Conservation (phyloP, 306 rosid genomes). For the Quillaja saponaria region DNA sequence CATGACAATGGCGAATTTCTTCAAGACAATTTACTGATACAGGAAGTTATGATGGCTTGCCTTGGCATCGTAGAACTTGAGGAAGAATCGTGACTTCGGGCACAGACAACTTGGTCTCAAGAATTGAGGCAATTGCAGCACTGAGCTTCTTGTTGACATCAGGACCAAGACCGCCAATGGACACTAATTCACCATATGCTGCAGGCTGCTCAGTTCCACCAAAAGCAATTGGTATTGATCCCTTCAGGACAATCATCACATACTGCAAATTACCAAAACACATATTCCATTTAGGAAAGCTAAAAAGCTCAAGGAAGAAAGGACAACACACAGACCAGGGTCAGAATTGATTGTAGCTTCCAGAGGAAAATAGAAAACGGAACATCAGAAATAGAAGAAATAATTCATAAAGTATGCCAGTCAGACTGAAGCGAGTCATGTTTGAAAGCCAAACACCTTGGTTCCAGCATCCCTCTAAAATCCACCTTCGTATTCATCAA, state of each 20-base stretch:
- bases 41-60: slow-evolving; percentile 49
- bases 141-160: slow-evolving; percentile 86
- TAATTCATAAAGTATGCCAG: background rate
- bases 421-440: background rate
- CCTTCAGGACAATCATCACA: slow-evolving; percentile 94
- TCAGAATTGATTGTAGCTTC: too few relatives aligned
- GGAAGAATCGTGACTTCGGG: slow-evolving; percentile 81
- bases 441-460: background rate
- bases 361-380: background rate
- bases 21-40: slow-evolving; percentile 9
- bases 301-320: slow-evolving; percentile 5
- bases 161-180: slow-evolving; percentile 87
- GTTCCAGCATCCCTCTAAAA: too few relatives aligned
- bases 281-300: slow-evolving; percentile 2
- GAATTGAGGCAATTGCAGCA: slow-evolving; percentile 73
- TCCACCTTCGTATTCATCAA: too few relatives aligned
- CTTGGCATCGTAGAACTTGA: slow-evolving; percentile 84
- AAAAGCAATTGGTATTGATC: slow-evolving; percentile 87
- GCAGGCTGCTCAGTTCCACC: slow-evolving; percentile 92
- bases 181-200: slow-evolving; percentile 90
- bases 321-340: too few relatives aligned
- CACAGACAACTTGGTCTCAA: slow-evolving; percentile 84
- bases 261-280: slow-evolving; percentile 51
- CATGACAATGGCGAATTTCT: slow-evolving; percentile 34
- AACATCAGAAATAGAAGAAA: background rate